Conservation (phyloP, 345 rosid genomes). For the Lagerstroemia speciosa region DNA sequence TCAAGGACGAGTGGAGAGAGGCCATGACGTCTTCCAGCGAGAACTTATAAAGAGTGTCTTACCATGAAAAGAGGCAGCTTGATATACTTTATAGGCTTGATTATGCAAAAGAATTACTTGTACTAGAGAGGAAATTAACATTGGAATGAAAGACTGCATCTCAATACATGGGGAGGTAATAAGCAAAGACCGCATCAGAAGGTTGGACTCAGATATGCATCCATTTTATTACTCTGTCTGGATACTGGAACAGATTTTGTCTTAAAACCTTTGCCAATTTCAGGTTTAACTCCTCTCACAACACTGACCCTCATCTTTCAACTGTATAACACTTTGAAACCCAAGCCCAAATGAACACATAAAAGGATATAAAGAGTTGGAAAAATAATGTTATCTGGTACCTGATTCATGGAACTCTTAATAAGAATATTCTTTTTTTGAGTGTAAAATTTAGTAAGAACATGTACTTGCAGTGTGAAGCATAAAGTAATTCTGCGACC, state of each 20-base stretch:
- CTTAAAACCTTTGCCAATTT: not conserved
- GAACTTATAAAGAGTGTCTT: no score
- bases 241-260: not conserved
- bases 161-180: not conserved
- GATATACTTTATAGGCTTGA: no score
- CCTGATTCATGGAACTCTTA: not conserved
- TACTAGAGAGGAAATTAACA: no score
- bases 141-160: no score
- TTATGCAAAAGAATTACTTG: no score
- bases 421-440: no score
- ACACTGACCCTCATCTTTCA: not conserved
- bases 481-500: not conserved
- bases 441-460: no score
- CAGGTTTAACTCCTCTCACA: not conserved
- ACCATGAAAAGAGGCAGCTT: no score
- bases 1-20: no score
- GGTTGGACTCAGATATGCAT: not conserved
- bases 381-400: not conserved
- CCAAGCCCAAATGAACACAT: no score
- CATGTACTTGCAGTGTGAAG: not conserved
- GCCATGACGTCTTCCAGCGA: no score
- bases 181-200: not conserved
- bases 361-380: not conserved
- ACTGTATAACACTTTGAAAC: no score
- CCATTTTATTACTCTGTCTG: not conserved